These are phyloP conservation scores for Halophytophthora polymorphica DNA, from an alignment of 352 stramenopile species.

Conservation along the genomic window DNA sequence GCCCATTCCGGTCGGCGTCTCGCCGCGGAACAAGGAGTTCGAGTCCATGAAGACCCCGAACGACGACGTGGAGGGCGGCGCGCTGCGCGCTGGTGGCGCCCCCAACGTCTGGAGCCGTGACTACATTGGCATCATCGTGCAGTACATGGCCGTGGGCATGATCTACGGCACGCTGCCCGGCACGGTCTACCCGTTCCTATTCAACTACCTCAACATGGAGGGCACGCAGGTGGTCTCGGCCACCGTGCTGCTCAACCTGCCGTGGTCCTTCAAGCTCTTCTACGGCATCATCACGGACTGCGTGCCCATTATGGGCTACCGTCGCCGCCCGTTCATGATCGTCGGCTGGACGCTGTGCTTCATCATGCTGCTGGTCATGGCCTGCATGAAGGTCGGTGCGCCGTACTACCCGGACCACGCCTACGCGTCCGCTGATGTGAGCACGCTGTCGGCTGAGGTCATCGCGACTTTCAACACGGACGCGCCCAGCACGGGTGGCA, in stretches of 20 bases:
- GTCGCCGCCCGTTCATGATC: conserved; percentile 54
- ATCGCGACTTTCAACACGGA: conserved; percentile 30
- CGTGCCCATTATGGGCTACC: conserved; percentile 46
- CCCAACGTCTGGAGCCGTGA: conserved; percentile 34
- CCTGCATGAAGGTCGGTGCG: conserved; percentile 27
- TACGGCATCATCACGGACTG: conserved; percentile 52
- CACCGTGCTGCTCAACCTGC: conserved; percentile 34
- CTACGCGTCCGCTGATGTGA: conserved; percentile 29
- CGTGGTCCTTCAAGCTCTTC: conserved; percentile 61
- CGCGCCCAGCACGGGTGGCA: conserved; percentile 27
- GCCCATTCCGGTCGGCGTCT: conserved; percentile 13
- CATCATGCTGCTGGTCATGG: conserved; percentile 41
- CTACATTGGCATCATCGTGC: conserved; percentile 37
- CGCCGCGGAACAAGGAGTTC: conserved; percentile 18
- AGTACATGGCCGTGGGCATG: conserved; percentile 46
- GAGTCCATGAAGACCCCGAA: conserved; percentile 29
- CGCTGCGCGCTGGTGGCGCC: conserved; percentile 33
- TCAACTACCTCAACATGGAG: conserved; percentile 50
- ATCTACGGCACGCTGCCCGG: conserved; percentile 39
- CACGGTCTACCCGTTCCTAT: conserved; percentile 44
- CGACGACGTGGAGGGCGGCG: conserved; percentile 31
- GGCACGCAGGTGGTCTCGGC: conserved; percentile 37
- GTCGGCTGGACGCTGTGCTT: conserved; percentile 42
- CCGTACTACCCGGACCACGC: conserved; percentile 39
- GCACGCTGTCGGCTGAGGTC: conserved; percentile 19